These are phyloP conservation scores for Spizellomyces punctatus DNA, from an alignment of 192 early-diverging fungal genomes.

Conservation along the genomic window DNA sequence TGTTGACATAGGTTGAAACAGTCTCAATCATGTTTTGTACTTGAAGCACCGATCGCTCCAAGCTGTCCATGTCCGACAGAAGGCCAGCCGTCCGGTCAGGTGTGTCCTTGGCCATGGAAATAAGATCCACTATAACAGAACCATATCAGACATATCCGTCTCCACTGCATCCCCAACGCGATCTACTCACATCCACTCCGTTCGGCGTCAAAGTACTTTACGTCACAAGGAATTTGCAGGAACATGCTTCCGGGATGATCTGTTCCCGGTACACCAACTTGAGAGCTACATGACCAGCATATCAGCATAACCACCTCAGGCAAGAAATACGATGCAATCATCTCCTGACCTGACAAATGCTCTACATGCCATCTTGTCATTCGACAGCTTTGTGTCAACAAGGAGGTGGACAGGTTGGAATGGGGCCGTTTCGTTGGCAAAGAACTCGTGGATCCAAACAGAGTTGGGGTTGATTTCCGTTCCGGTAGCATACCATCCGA, in stretches of 20 bases:
- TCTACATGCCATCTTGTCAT: constrained; percentile 25
- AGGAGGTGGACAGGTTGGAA: constrained; percentile 81
- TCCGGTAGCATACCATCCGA: constrained; percentile 94
- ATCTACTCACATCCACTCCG: constrained; percentile 60
- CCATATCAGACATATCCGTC: not conserved
- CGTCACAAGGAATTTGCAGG: constrained; percentile 81
- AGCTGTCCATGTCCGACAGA: constrained; percentile 88
- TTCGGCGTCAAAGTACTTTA: constrained; percentile 91
- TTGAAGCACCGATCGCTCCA: constrained; percentile 76
- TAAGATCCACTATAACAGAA: constrained; percentile 62
- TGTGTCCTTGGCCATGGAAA: constrained; percentile 62
- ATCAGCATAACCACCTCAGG: constrained; percentile 4
- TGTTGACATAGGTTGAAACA: constrained; percentile 78
- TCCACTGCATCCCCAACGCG: not conserved
- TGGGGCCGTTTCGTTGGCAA: constrained; percentile 73
- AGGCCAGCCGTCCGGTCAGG: constrained; percentile 58
- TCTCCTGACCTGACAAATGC: constrained; percentile 22
- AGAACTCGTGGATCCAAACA: constrained; percentile 52
- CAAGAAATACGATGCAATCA: not conserved
- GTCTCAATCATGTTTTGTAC: constrained; percentile 84
- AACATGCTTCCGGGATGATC: constrained; percentile 82
- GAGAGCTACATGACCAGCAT: constrained; percentile 50
- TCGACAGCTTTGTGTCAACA: constrained; percentile 73
- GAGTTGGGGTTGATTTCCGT: constrained; percentile 45
- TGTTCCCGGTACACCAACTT: constrained; percentile 72